phyloP scores from a whole-genome alignment of 2,329 filamentous ascomycete species.

The Pyrenophora seminiperda region DNA sequence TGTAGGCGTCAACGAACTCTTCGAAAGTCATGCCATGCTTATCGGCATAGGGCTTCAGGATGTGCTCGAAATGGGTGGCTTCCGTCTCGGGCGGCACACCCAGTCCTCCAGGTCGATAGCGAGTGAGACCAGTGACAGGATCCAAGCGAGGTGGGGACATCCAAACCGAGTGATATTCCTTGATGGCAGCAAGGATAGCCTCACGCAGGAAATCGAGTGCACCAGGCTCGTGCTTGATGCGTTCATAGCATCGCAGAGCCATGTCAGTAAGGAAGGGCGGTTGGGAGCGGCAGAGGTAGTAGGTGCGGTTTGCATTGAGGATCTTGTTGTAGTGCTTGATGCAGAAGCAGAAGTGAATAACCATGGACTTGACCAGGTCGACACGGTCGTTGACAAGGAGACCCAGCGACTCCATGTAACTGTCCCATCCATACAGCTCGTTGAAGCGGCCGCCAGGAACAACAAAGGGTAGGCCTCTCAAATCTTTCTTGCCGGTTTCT shows the following conservation, averaged over 20 bases:
- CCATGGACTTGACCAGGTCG: constrained; percentile 91
- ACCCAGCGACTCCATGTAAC: constrained; percentile 96
- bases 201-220: constrained; percentile 79
- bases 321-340: constrained; percentile 99
- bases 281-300: constrained; percentile 93
- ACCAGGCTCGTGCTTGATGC: constrained; percentile 83
- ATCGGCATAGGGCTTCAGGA: constrained; percentile 79
- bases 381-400: constrained; percentile 83
- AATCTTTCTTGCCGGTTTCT: constrained; percentile 69
- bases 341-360: constrained; percentile 95
- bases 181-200: constrained; percentile 88
- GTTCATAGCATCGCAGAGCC: constrained; percentile 90
- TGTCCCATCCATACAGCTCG: constrained; percentile 98
- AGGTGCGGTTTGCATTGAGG: constrained; percentile 92
- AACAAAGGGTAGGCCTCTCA: constrained; percentile 88
- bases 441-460: constrained; percentile 98
- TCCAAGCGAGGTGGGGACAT: constrained; percentile 74
- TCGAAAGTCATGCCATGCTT: constrained; percentile 83
- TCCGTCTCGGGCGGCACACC: constrained; percentile 94
- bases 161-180: constrained; percentile 94
- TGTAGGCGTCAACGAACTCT: constrained; percentile 89
- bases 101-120: constrained; percentile 81
- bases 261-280: constrained; percentile 98
- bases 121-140: constrained; percentile 75
- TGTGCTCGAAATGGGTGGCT: constrained; percentile 80